phyloP scores from a whole-genome alignment of 176 grass and related monocot genomes.

The Zoysia pacifica region DNA sequence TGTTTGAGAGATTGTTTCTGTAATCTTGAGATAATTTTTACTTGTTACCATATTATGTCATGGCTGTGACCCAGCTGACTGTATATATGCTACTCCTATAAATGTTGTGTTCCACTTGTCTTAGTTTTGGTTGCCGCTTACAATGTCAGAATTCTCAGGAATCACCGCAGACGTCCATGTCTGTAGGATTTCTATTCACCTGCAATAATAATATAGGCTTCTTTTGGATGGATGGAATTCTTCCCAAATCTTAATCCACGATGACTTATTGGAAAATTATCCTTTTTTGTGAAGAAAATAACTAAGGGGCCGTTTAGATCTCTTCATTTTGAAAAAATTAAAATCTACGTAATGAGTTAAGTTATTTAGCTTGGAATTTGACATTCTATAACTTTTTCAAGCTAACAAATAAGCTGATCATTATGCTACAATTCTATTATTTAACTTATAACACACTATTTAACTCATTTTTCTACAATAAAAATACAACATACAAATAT shows the following conservation, averaged over 20 bases:
- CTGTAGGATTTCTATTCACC: background rate
- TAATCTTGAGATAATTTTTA: background rate
- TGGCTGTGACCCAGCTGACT: slow-evolving; percentile 5
- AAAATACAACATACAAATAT: too few species aligned
- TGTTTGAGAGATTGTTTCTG: background rate
- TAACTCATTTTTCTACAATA: too few species aligned
- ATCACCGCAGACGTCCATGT: background rate
- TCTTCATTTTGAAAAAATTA: too few species aligned
- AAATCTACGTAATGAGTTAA: too few species aligned
- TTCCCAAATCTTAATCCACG: background rate
- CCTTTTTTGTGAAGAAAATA: background rate
- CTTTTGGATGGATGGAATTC: background rate
- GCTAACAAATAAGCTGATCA: too few species aligned
- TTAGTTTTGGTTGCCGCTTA: background rate
- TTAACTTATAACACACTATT: too few species aligned
- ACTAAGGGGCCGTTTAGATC: too few species aligned
- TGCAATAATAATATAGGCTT: background rate
- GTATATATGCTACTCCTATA: background rate
- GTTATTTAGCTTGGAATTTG: too few species aligned
- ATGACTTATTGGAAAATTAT: background rate
- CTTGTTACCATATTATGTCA: background rate
- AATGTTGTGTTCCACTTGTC: background rate
- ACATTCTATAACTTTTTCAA: too few species aligned
- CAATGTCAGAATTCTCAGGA: background rate
- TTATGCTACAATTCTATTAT: too few species aligned